Evolutionary conservation across 495 filamentous ascomycete genomes (phyloP), one percentile per base, ranked within the genome.

Genomic region (Podospora appendiculata): DNA sequence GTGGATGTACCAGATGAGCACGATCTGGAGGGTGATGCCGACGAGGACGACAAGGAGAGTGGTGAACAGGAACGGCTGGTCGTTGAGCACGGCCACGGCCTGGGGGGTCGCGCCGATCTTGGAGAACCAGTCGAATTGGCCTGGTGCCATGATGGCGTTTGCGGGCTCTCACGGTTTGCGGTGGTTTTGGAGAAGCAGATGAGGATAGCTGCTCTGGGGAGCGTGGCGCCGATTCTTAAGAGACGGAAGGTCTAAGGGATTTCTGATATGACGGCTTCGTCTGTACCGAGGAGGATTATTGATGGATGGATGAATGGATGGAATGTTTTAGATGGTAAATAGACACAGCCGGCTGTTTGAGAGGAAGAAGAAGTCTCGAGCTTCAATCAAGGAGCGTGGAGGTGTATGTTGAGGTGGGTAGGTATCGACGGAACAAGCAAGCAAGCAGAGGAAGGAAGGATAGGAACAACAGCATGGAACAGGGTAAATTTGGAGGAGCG

Each of bases 21-120:
- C 56, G 58, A 51, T 51, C 50, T 76, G 63, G 7, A 70, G 64
- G 61, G 70, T 70, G 49, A 74, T 41, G 43, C 55, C 58, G 60
- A 78, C 56, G 34, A 78, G 67, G 47, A 71, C 69, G 60, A 75
- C 57, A 47, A 78, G 47, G 53, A 78, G 72, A 40, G 71, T 71
- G 47, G 69, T 75, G 69, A 78, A 76, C 39, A 76, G 62, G 55
- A 70, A 66, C 36, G 74, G 74, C 60, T 78, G 74, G 63, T 78
- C 73, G 65, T 78, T 78, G 50, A 78, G 65, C n/a, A 69, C 68
- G 50, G 72, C 71, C 45, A 78, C 71, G 55, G 72, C 74, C 50
- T 70, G 52, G n/a, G 64, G 63, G 5, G 74, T 75, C 12, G 73
- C 74, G 59, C 74, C 74, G 40, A 77, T 72, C 47, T 56, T 67